Evolutionary conservation across 805 yeast species (phyloP).

Genomic region (Sugiyamaella boreocaroliniensis): DNA sequence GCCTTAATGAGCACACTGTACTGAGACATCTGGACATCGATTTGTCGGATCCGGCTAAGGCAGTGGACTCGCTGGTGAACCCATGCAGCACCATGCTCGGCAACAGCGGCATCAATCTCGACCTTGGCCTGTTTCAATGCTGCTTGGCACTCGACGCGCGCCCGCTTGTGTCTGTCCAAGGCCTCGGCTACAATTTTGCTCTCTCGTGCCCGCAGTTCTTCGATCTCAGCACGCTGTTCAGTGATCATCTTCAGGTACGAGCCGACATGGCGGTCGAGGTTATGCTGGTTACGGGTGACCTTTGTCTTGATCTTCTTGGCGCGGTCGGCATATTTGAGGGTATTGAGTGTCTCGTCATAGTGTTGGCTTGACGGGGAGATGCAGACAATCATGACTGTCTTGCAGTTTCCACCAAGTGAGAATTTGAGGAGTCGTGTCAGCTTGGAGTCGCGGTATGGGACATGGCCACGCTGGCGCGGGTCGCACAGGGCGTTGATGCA

Average conservation of each 20-base stretch:
- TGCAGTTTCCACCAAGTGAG: constrained; percentile 89
- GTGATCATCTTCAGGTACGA: constrained; percentile 78
- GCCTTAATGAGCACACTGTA: constrained; percentile 1
- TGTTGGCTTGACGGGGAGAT: constrained; percentile 80
- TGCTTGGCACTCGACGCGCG: constrained; percentile 7
- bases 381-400: constrained; percentile 94
- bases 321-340: constrained; percentile 83
- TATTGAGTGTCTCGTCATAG: constrained; percentile 88
- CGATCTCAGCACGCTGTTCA: constrained; percentile 70
- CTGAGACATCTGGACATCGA: constrained; percentile 2
- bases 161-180: constrained; percentile 7
- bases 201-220: constrained; percentile 49
- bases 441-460: constrained; percentile 89
- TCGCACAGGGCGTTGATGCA: constrained; percentile 90
- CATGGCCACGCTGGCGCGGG: constrained; percentile 56
- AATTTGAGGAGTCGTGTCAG: constrained; percentile 79
- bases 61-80: not conserved
- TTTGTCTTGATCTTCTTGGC: constrained; percentile 89
- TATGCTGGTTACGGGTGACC: constrained; percentile 63
- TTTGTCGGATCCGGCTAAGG: not conserved
- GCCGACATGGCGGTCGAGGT: constrained; percentile 75
- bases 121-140: constrained; percentile 17
- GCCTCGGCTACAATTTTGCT: constrained; percentile 13
- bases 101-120: not conserved
- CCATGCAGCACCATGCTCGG: not conserved